Percentiles rank a stretch among this genome's conserved stretches.
Conservation (phyloP, 192 early-diverging fungal species). For the Gaertneriomyces sp. region DNA sequence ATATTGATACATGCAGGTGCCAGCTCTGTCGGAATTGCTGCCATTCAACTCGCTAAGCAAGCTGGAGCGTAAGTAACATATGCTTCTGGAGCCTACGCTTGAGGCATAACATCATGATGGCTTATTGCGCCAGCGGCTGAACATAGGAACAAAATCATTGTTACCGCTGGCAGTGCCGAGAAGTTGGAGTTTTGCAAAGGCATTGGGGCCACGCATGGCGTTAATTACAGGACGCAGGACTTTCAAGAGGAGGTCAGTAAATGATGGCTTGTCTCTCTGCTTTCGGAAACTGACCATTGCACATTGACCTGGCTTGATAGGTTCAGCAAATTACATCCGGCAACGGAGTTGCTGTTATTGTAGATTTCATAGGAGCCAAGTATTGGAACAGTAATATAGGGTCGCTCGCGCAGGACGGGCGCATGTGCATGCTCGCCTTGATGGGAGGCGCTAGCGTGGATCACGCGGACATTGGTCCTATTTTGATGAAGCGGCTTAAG, state of each 20-base stretch:
- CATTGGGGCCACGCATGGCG: conserved; percentile 72
- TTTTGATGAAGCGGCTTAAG: conserved; percentile 62
- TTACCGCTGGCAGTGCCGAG: conserved; percentile 69
- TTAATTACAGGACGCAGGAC: conserved; percentile 78
- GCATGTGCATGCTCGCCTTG: conserved; percentile 82
- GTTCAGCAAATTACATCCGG: conserved; percentile 67
- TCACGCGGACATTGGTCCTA: conserved; percentile 42
- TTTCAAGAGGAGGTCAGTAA: conserved; percentile 47
- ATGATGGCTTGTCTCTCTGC: background rate
- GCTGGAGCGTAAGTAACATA: conserved; percentile 22
- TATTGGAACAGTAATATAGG: conserved; percentile 44
- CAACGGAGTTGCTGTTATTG: conserved; percentile 74
- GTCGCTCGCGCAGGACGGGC: conserved; percentile 75
- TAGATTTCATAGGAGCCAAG: conserved; percentile 75
- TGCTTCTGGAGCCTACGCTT: background rate
- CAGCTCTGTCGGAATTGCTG: conserved; percentile 79
- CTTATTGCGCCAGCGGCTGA: background rate
- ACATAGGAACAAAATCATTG: conserved; percentile 61
- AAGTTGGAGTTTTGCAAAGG: conserved; percentile 67
- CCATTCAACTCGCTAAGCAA: conserved; percentile 81
- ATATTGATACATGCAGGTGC: conserved; percentile 89
- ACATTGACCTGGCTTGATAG: background rate
- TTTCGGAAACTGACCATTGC: too few relatives aligned
- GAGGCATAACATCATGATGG: background rate
- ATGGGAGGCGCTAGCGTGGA: conserved; percentile 52